These are phyloP conservation scores for Haplosporangium gracile DNA, from an alignment of 192 early-diverging fungal species.

Conservation along the genomic window DNA sequence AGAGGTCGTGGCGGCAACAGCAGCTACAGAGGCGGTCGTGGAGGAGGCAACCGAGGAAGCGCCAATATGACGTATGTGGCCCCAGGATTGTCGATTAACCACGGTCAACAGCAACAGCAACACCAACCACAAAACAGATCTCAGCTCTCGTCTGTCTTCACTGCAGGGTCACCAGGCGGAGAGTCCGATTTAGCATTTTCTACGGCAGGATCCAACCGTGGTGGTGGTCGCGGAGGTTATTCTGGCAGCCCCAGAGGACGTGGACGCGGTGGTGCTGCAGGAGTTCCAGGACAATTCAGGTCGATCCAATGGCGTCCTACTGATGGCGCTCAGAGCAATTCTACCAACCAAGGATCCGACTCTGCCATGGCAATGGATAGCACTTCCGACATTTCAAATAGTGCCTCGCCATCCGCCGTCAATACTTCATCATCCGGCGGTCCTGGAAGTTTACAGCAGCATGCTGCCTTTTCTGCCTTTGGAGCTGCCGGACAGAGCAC, in stretches of 20 bases:
- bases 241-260: background rate
- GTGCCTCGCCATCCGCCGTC: background rate
- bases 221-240: slow-evolving; percentile 17
- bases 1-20: slow-evolving; percentile 10
- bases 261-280: slow-evolving; percentile 11
- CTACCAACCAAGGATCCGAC: slow-evolving; percentile 5
- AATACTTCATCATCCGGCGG: background rate
- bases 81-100: slow-evolving; percentile 12
- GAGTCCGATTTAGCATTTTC: slow-evolving; percentile 10
- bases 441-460: background rate
- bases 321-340: background rate
- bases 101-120: slow-evolving; percentile 5
- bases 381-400: background rate
- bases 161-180: background rate
- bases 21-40: slow-evolving; percentile 29
- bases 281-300: slow-evolving; percentile 21
- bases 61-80: slow-evolving; percentile 44
- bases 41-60: slow-evolving; percentile 19
- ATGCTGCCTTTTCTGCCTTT: background rate
- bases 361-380: slow-evolving; percentile 10
- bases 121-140: background rate
- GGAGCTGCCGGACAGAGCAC: background rate
- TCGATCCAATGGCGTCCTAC: slow-evolving; percentile 37
- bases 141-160: background rate
- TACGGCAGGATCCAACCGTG: background rate